A percentile compares a stretch with the other conserved stretches of the same genome.
phyloP scores from a whole-genome alignment of 176 grass and related monocot species.

The Stipa capillata region DNA sequence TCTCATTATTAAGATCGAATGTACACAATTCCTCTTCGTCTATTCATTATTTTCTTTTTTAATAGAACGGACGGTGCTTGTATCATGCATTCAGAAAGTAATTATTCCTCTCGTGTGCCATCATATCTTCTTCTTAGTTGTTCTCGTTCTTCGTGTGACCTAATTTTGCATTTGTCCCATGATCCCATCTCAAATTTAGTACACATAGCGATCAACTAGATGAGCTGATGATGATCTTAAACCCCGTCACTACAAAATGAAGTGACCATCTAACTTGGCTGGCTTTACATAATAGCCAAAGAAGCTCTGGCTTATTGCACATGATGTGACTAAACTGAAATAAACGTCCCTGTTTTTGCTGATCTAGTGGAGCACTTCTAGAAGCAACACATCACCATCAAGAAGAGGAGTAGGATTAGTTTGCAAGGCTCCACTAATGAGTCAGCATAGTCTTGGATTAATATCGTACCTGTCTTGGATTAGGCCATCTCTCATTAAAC shows the following conservation, averaged over 20 bases:
- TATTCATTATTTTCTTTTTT: no score
- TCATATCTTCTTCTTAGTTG: background rate
- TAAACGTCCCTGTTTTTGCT: no score
- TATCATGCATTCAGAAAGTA: no score
- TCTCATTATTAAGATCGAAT: no score
- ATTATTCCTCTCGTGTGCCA: background rate
- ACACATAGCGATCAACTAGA: background rate
- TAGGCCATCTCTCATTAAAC: slow-evolving; percentile 19
- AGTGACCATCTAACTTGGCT: slow-evolving; percentile 36
- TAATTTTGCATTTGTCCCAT: background rate
- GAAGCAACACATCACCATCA: slow-evolving; percentile 28
- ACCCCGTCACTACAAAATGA: slow-evolving; percentile 12
- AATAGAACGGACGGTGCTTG: no score
- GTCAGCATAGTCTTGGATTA: slow-evolving; percentile 12
- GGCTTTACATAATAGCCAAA: slow-evolving; percentile 24
- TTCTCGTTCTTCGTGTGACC: background rate
- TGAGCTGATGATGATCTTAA: background rate
- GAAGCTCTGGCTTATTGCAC: background rate
- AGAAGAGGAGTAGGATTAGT: slow-evolving; percentile 33
- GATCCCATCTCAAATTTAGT: background rate
- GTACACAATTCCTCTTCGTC: no score
- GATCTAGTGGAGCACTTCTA: slow-evolving; percentile 39
- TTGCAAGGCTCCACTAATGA: slow-evolving; percentile 49
- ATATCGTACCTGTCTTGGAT: slow-evolving; percentile 17
- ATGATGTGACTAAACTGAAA: slow-evolving; percentile 38